Evolutionary conservation across 2,329 filamentous ascomycete species (phyloP).

Genomic region (Ophiostoma novo-ulmi): DNA sequence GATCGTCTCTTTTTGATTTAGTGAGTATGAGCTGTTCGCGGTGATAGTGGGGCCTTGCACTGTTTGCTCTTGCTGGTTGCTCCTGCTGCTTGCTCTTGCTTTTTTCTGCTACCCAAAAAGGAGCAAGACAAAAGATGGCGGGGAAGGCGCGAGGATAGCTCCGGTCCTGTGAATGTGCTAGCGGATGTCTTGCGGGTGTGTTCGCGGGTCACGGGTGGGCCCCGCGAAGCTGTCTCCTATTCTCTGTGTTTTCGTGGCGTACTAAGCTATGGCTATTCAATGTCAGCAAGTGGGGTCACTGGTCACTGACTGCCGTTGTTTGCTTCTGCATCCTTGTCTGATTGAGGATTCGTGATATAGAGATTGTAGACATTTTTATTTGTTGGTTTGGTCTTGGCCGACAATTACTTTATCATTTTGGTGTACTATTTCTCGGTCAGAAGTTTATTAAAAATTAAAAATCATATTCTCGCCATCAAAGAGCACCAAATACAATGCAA

Average conservation of each 20-base stretch:
- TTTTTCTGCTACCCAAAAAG: no score
- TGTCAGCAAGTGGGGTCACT: not conserved
- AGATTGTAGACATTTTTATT: no score
- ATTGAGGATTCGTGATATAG: not conserved
- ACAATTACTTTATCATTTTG: no score
- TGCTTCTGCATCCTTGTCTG: not conserved
- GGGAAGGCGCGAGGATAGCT: conserved; percentile 6
- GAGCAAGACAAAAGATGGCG: conserved; percentile 5
- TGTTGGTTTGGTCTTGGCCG: no score
- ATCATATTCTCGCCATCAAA: no score
- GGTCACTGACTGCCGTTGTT: not conserved
- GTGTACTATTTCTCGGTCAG: no score
- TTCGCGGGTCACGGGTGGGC: conserved; percentile 26
- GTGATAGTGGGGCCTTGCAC: conserved; percentile 10
- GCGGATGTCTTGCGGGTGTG: not conserved
- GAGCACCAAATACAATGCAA: no score
- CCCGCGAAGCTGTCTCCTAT: not conserved
- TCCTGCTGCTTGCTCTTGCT: no score
- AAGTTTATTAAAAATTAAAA: no score
- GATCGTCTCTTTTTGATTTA: not conserved
- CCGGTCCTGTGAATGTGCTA: not conserved
- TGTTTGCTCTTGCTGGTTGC: no score
- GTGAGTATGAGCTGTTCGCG: not conserved
- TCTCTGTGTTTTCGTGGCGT: not conserved
- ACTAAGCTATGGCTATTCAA: no score